phyloP scores from a whole-genome alignment of 108 stramenopile species.

The Nannochloropsis salina region DNA sequence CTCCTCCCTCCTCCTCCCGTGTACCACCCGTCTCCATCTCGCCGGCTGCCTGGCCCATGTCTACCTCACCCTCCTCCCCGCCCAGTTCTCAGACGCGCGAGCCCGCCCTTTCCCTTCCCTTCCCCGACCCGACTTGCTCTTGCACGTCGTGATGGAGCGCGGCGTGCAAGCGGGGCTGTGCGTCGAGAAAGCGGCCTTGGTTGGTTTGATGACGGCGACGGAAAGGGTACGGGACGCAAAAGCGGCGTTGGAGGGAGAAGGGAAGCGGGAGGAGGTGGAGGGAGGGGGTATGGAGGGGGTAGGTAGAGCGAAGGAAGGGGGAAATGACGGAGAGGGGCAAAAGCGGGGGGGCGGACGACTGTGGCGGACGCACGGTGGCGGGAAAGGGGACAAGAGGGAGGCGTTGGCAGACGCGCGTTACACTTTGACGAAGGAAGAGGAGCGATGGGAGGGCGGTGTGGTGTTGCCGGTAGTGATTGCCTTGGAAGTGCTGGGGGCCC shows the following conservation, averaged over 20 bases:
- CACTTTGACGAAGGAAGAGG: not conserved
- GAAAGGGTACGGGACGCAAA: not conserved
- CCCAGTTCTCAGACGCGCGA: not conserved
- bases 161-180: not conserved
- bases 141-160: not conserved
- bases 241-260: not conserved
- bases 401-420: not conserved
- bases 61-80: not conserved
- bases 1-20: not conserved
- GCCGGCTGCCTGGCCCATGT: not conserved
- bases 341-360: not conserved
- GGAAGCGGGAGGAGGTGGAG: not conserved
- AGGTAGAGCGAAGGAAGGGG: constrained; percentile 19
- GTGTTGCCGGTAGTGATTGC: not conserved
- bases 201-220: not conserved
- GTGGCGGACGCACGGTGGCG: not conserved
- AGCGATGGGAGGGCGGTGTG: not conserved
- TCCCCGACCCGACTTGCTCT: not conserved
- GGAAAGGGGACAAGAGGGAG: not conserved
- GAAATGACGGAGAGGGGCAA: not conserved
- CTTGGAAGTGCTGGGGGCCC: not conserved
- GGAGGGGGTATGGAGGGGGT: not conserved
- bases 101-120: not conserved
- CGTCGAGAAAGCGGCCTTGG: not conserved
- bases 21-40: not conserved